phyloP scores from a whole-genome alignment of 768 basidiomycete genomes.

The Suillus tomentosus region DNA sequence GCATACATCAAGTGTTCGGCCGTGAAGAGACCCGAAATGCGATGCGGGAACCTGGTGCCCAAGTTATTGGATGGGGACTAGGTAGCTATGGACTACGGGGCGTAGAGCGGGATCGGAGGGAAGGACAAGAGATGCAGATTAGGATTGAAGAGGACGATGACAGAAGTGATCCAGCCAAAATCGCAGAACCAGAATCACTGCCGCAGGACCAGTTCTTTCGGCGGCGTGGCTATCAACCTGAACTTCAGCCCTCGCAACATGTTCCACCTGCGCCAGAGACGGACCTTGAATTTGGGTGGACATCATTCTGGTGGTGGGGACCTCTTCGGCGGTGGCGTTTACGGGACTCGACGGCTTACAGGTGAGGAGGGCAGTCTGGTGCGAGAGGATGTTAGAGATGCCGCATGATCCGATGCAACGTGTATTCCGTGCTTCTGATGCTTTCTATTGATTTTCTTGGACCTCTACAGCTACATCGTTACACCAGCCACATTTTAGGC shows the following conservation, averaged over 20 bases:
- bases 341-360: constrained; percentile 75
- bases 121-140: constrained; percentile 18
- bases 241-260: constrained; percentile 10
- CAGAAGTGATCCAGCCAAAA: background rate
- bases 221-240: constrained; percentile 10
- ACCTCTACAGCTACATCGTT: constrained; percentile 3
- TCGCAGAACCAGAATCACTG: constrained; percentile 16
- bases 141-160: constrained; percentile 29
- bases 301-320: constrained; percentile 81
- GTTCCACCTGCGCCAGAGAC: constrained; percentile 12
- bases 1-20: constrained; percentile 63
- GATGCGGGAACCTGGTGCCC: constrained; percentile 29
- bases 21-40: constrained; percentile 29
- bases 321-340: constrained; percentile 74
- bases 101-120: constrained; percentile 33
- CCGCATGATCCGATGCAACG: background rate
- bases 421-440: background rate
- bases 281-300: constrained; percentile 15
- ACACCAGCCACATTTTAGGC: constrained; percentile 10
- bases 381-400: constrained; percentile 5
- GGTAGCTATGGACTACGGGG: constrained; percentile 62
- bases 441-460: background rate
- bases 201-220: constrained; percentile 19
- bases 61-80: constrained; percentile 65
- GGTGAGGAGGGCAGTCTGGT: constrained; percentile 17